Base-by-base conservation (phyloP, 805 yeast genomes). In the Hyphopichia homilentoma region DNA sequence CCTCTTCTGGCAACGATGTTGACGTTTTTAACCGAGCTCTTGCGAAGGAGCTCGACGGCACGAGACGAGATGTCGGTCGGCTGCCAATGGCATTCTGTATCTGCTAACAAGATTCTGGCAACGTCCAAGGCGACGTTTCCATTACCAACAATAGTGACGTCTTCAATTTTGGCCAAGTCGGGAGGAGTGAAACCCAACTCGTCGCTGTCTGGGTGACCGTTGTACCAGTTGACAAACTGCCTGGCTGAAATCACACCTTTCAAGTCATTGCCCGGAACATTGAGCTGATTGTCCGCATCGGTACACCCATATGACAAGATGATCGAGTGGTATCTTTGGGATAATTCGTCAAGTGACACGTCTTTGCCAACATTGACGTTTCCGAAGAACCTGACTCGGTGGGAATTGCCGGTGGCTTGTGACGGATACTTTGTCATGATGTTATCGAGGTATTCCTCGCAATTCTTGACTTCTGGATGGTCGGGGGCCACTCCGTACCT, bases 401-500 rank as follows among this genome's bases (percentile, higher is more conserved):
- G 61, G 7, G 36, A 27, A 35, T 64, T 25, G 9, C 27, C 29
- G 13, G 18, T 16, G 3, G 32, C 16, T 3, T 22, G n/a, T n/a
- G n/a, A n/a, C 13, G 35, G 16, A 18, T 36, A 48, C 15, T 48
- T 44, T 5, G 21, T 21, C 66, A 65, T 60, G 22, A 64, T 38
- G 26, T 80, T 79, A 7, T 70, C 72, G 51, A 93, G 82, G 32
- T 88, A 79, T 13, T 83, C 83, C 54, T 81, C 65, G 47, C 93
- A 84, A 38, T 79, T 79, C 54, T 89, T 90, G 20, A 93, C 97
- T 49, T 93, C 97, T 0, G 96, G 96, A 58, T 93, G 97, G 59
- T 93, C 99, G 2, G 99, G 99, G 0, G 98, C 97, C n/a, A 93
- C 97, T 1, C 99, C 99, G 52, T 75, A 89, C 21, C 99, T 61